Evolutionary conservation across 495 filamentous ascomycete species (phyloP).

Genomic region (Penicillium cinerascens): DNA sequence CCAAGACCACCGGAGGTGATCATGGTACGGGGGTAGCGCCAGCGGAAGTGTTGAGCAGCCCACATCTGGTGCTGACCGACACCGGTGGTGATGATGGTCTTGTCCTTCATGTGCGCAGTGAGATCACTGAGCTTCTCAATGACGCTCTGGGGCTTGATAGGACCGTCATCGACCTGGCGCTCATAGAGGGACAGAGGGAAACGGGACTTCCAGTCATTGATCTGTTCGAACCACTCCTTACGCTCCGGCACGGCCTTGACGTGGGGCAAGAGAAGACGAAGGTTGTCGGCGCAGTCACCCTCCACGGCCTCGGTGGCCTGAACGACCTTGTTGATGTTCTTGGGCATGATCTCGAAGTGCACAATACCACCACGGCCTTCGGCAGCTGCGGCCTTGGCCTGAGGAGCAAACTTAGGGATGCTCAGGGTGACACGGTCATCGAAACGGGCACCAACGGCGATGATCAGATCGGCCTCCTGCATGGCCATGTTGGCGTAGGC

Average conservation of each 20-base stretch:
- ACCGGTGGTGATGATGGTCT: conserved; percentile 85
- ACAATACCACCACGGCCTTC: conserved; percentile 59
- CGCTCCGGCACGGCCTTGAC: conserved; percentile 61
- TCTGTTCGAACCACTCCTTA: conserved; percentile 82
- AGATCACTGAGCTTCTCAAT: conserved; percentile 80
- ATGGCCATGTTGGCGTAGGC: conserved; percentile 64
- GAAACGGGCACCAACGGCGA: conserved; percentile 61
- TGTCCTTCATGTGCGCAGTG: conserved; percentile 67
- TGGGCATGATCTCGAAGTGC: conserved; percentile 64
- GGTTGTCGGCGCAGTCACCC: conserved; percentile 61
- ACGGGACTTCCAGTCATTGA: conserved; percentile 82
- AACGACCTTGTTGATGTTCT: conserved; percentile 65
- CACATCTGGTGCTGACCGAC: conserved; percentile 99
- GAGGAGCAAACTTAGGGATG: conserved; percentile 54
- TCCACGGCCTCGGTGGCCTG: conserved; percentile 60
- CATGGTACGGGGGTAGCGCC: conserved; percentile 84
- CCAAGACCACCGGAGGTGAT: conserved; percentile 90
- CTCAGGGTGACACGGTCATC: conserved; percentile 59
- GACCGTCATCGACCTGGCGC: conserved; percentile 59
- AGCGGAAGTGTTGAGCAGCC: conserved; percentile 91
- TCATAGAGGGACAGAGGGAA: conserved; percentile 78
- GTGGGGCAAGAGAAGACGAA: conserved; percentile 66
- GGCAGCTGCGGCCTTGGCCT: conserved; percentile 52
- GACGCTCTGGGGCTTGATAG: conserved; percentile 87
- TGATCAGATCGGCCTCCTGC: conserved; percentile 61